A percentile compares a stretch with the other conserved stretches of the same genome.
Conservation (phyloP, 495 filamentous ascomycete genomes). For the Aspergillus steynii region DNA sequence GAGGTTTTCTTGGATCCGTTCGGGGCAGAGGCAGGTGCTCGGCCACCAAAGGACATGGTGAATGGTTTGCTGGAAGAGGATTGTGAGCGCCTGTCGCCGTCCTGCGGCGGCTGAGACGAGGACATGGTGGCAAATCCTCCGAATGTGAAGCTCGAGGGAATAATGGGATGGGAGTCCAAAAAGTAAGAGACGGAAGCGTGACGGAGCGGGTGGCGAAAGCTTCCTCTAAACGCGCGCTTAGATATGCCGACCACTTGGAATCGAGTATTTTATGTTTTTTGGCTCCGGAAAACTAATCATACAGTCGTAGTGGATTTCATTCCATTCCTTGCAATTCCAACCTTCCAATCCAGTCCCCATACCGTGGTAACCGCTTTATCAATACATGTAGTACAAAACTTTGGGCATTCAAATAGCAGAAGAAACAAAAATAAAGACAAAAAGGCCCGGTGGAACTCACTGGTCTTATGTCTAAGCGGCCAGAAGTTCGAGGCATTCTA, state of each 20-base stretch:
- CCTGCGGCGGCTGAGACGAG: conserved; percentile 13
- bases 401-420: not conserved
- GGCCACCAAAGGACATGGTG: conserved; percentile 30
- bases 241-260: too few species aligned
- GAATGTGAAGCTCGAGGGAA: not conserved
- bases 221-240: conserved; percentile 23
- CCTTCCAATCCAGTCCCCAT: conserved; percentile 28
- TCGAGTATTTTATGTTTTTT: not conserved
- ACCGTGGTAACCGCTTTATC: conserved; percentile 34
- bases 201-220: conserved; percentile 21
- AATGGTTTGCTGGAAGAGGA: conserved; percentile 27
- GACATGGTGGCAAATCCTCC: conserved; percentile 8
- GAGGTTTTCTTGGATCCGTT: conserved; percentile 33
- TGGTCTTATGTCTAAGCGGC: not conserved
- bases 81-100: conserved; percentile 11
- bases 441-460: conserved; percentile 9
- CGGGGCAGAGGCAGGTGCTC: conserved; percentile 6
- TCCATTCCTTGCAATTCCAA: conserved; percentile 25
- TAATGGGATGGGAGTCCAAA: not conserved
- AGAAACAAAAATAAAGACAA: conserved; percentile 16
- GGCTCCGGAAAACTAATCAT: conserved; percentile 30
- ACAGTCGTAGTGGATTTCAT: conserved; percentile 37
- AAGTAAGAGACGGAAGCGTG: not conserved
- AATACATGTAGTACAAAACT: conserved; percentile 41
- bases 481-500: conserved; percentile 4